Conservation (phyloP, 108 stramenopile species). For the Bacterosira constricta region DNA sequence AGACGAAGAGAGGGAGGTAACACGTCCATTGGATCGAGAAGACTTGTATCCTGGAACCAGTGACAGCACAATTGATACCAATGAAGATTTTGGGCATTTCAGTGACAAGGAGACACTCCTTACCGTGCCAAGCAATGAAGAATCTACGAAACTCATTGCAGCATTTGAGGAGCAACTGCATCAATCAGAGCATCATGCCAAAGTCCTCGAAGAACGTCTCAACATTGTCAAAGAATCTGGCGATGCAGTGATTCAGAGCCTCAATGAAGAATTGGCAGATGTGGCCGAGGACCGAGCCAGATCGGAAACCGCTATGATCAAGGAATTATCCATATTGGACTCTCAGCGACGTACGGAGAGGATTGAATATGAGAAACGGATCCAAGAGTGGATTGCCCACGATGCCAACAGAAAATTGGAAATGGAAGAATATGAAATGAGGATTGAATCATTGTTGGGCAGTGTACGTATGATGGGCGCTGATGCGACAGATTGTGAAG, state of each 20-base stretch:
- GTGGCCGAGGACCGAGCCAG: constrained; percentile 63
- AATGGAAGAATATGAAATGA: constrained; percentile 43
- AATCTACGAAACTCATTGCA: constrained; percentile 19
- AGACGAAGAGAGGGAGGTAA: background rate
- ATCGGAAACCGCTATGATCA: constrained; percentile 68
- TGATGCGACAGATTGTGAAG: background rate
- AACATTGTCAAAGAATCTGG: constrained; percentile 67
- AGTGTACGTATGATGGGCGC: constrained; percentile 33
- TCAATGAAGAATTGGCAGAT: constrained; percentile 80
- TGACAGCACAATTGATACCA: constrained; percentile 14
- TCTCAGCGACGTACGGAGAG: constrained; percentile 43
- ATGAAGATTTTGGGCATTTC: constrained; percentile 11
- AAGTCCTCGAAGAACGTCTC: constrained; percentile 61
- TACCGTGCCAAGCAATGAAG: constrained; percentile 3
- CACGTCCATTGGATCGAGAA: background rate
- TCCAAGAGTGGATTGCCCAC: constrained; percentile 47
- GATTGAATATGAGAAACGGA: constrained; percentile 41
- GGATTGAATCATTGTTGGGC: constrained; percentile 40
- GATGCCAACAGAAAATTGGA: constrained; percentile 41
- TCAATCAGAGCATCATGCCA: constrained; percentile 34
- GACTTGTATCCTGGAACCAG: background rate
- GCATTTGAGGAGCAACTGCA: constrained; percentile 41
- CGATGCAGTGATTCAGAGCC: constrained; percentile 62
- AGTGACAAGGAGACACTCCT: background rate
- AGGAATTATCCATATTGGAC: constrained; percentile 63